These are phyloP conservation scores for Aspergillus novoparasiticus DNA, from an alignment of 2,329 filamentous ascomycete species.

Conservation along the genomic window DNA sequence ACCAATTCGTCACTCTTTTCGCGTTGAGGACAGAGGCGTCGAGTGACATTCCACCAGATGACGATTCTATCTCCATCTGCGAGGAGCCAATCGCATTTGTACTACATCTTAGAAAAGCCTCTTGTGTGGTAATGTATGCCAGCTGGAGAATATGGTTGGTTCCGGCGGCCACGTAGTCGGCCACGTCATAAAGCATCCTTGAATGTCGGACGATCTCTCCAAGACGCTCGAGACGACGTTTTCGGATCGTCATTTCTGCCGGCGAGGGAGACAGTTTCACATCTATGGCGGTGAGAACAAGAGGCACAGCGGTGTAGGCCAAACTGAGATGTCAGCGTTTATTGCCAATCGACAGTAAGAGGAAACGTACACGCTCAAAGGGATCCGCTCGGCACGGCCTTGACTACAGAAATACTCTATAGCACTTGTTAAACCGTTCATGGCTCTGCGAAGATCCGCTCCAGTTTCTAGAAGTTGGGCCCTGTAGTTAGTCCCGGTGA, in stretches of 20 bases:
- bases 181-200: neutral
- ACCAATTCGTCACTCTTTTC: neutral
- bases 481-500: neutral
- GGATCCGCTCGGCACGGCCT: neutral
- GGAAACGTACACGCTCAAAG: neutral
- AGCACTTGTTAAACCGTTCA: neutral
- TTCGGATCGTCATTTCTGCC: neutral
- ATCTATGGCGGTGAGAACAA: neutral
- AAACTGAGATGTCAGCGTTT: neutral
- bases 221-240: neutral
- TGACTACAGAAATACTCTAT: neutral
- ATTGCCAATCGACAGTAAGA: neutral
- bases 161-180: neutral
- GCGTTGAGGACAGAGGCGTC: neutral
- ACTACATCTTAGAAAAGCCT: neutral
- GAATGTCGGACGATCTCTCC: neutral
- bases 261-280: neutral
- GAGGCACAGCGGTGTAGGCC: neutral
- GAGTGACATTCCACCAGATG: neutral
- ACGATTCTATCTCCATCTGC: neutral
- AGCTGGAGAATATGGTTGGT: neutral
- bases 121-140: neutral
- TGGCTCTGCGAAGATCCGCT: neutral
- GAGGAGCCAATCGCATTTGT: neutral
- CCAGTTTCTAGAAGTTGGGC: neutral